A percentile compares a stretch with the other conserved stretches of the same genome.
Conservation (phyloP, 352 stramenopile genomes). For the Aphanomyces cochlioides region DNA sequence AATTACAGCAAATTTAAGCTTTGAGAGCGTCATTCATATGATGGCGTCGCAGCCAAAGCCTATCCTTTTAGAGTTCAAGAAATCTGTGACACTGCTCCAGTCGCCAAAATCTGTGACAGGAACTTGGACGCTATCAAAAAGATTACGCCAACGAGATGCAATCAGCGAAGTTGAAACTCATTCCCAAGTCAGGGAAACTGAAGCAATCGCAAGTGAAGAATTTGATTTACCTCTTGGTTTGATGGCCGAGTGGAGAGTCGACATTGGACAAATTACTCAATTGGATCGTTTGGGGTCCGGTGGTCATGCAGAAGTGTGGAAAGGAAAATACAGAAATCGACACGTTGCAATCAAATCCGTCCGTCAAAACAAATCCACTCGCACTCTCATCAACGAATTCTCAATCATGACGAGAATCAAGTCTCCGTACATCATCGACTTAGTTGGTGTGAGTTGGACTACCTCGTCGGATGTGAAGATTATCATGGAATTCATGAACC, state of each 20-base stretch:
- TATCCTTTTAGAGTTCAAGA: slow-evolving; percentile 56
- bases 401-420: slow-evolving; percentile 1
- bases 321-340: slow-evolving; percentile 58
- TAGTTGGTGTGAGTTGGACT: slow-evolving; percentile 13
- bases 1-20: slow-evolving; percentile 57
- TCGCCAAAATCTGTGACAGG: too few relatives aligned
- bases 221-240: too few relatives aligned
- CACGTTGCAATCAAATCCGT: slow-evolving; percentile 54
- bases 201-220: too few relatives aligned
- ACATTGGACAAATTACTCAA: too few relatives aligned
- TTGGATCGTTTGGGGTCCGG: slow-evolving; percentile 32
- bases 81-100: too few relatives aligned
- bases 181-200: too few relatives aligned
- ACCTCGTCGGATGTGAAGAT: background rate
- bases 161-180: too few relatives aligned
- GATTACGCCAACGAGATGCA: too few relatives aligned
- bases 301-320: slow-evolving; percentile 66
- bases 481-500: slow-evolving; percentile 17
- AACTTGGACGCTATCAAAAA: too few relatives aligned
- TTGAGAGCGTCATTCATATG: slow-evolving; percentile 76
- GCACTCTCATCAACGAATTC: background rate
- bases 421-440: slow-evolving; percentile 5
- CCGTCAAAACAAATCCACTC: background rate
- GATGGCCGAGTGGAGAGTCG: too few relatives aligned
- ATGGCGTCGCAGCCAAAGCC: slow-evolving; percentile 78